phyloP scores from a whole-genome alignment of 495 filamentous ascomycete genomes.

The Xylaria grammica region DNA sequence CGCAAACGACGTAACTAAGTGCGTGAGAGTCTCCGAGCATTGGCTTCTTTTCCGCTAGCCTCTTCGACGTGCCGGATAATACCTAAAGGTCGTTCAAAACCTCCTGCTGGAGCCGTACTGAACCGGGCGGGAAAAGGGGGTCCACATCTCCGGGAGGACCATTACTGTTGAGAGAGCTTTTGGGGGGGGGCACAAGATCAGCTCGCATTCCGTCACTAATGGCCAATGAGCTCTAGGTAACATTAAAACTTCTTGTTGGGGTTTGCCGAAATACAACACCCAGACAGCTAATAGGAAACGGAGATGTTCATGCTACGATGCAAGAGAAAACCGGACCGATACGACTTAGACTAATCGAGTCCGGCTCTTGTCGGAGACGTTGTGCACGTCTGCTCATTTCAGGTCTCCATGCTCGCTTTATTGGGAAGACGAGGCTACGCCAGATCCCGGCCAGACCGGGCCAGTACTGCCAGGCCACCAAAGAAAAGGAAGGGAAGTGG shows the following conservation, averaged over 20 bases:
- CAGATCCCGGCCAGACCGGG: too few relatives aligned
- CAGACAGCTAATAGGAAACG: background rate
- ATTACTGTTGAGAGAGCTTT: background rate
- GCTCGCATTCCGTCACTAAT: slow-evolving; percentile 12
- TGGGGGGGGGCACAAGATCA: slow-evolving; percentile 12
- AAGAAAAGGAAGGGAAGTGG: slow-evolving; percentile 1
- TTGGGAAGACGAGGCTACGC: slow-evolving; percentile 4
- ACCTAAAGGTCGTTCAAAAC: background rate
- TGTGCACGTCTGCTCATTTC: background rate
- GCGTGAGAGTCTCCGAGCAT: background rate
- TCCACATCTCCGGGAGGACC: slow-evolving; percentile 1
- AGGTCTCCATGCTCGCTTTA: background rate
- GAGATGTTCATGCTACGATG: slow-evolving; percentile 20
- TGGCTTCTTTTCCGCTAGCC: background rate
- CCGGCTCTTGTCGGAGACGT: background rate
- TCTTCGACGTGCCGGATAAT: background rate
- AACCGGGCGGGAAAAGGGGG: background rate
- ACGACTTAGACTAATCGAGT: slow-evolving; percentile 13
- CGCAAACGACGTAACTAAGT: background rate
- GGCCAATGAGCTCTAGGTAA: slow-evolving; percentile 17
- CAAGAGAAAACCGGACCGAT: slow-evolving; percentile 24
- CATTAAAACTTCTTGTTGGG: background rate
- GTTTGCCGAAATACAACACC: slow-evolving; percentile 12
- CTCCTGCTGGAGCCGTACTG: background rate
- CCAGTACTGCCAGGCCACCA: too few relatives aligned